Base-by-base conservation (phyloP, 257 asterid genomes). In the Gentiana straminea region DNA sequence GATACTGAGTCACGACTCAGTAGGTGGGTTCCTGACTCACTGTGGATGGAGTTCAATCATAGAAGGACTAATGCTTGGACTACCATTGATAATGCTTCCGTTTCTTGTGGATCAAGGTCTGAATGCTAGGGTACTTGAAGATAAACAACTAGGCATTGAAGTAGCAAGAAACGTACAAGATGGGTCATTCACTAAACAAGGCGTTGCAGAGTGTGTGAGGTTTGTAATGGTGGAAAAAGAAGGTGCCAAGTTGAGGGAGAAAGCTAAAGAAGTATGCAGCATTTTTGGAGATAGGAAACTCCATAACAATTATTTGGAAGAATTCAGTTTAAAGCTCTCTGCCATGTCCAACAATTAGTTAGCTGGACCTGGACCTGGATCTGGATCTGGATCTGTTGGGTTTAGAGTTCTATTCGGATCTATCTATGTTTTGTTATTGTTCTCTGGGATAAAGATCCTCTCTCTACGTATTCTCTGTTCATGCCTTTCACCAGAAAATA, bases 81-180 rank as follows among this genome's bases (percentile, higher is more conserved):
- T 35, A 7, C 64, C 77, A 1, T 62, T 72, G 13, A 63, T 72
- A 2, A 72, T 72, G 79, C 36, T 72, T 68, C 81, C 77, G 0
- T 68, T 74, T 47, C 51, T 35, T 57, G 70, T 36, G 9, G 77
- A 78, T 33, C 75, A 68, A 67, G 81, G 78, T 13, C 33, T 72
- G 50, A 71, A 55, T 63, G 75, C 78, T 34, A 63, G 78, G 55
- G 63, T 61, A 15, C 2, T 77, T 44, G 75, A 51, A 49, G 76
- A 66, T 2, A 69, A 64, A 51, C 43, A 56, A 12, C 57, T 69
- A 41, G 81, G 76, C 4, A 9, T 52, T 4, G 83, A 73, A 52
- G 54, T 77, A n/a, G 57, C 62, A 1, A 73, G 77, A 45, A 57
- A 64, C 35, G 73, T 54, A 35, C 38, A 51, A 4, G 76, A 77